These are phyloP conservation scores for Cyclocybe aegerita DNA, from an alignment of 768 basidiomycete species.

Conservation along the genomic window DNA sequence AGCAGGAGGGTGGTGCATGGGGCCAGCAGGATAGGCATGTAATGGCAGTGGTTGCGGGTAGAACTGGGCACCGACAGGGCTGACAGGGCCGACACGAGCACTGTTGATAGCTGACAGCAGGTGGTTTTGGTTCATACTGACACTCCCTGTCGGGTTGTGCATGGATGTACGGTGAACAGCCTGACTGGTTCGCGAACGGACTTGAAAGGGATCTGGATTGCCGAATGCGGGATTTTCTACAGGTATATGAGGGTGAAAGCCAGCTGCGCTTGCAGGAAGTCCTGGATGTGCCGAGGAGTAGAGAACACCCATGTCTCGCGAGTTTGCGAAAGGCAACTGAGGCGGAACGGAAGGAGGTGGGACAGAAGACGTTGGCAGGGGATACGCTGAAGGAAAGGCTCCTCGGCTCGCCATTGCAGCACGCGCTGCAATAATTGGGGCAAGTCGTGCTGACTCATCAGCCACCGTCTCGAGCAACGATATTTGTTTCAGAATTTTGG, in stretches of 20 bases:
- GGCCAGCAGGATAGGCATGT: slow-evolving; percentile 5
- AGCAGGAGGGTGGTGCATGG: slow-evolving; percentile 8
- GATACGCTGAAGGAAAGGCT: slow-evolving; percentile 10
- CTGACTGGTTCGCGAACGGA: slow-evolving; percentile 49
- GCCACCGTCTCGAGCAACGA: slow-evolving; percentile 72
- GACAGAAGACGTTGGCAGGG: not conserved
- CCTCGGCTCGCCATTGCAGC: slow-evolving; percentile 20
- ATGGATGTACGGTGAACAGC: slow-evolving; percentile 34
- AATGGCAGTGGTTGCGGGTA: slow-evolving; percentile 16
- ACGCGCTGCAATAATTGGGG: slow-evolving; percentile 35
- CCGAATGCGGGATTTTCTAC: slow-evolving; percentile 6
- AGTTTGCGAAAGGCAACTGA: slow-evolving; percentile 19
- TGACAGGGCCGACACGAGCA: slow-evolving; percentile 19
- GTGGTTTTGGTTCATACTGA: slow-evolving; percentile 54
- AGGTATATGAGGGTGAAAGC: slow-evolving; percentile 15
- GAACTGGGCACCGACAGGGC: slow-evolving; percentile 12
- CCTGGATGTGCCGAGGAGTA: slow-evolving; percentile 31
- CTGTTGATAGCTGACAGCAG: slow-evolving; percentile 44
- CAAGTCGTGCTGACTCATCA: slow-evolving; percentile 69
- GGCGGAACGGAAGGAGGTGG: slow-evolving; percentile 24
- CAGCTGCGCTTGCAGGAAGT: slow-evolving; percentile 16
- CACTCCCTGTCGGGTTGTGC: slow-evolving; percentile 33
- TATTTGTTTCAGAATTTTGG: slow-evolving; percentile 66
- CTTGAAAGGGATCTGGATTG: slow-evolving; percentile 37
- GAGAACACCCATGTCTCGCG: slow-evolving; percentile 22